Percentiles rank a stretch among this genome's conserved stretches.
Evolutionary conservation across 2,329 filamentous ascomycete genomes (phyloP).

Genomic region (Colletotrichum australisinense): DNA sequence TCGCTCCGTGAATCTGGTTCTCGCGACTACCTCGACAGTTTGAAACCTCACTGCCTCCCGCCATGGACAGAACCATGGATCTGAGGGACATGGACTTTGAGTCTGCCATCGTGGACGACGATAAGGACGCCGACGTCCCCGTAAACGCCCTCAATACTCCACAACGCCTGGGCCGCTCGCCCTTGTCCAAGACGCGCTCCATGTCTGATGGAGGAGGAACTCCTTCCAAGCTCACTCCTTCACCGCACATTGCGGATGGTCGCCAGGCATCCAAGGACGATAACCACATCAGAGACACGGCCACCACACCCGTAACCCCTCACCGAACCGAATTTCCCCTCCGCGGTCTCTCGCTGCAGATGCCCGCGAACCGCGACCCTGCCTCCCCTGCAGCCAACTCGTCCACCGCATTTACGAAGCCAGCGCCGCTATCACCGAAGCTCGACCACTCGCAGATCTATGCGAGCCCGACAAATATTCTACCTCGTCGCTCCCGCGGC

Average conservation of each 20-base stretch:
- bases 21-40: slow-evolving; percentile 5
- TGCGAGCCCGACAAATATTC: slow-evolving; percentile 86
- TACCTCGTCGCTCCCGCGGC: slow-evolving; percentile 89
- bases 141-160: slow-evolving; percentile 18
- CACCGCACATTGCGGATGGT: slow-evolving; percentile 66
- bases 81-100: slow-evolving; percentile 42
- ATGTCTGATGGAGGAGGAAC: slow-evolving; percentile 73
- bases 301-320: slow-evolving; percentile 73
- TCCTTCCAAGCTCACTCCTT: slow-evolving; percentile 67
- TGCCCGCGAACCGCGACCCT: slow-evolving; percentile 66
- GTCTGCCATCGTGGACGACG: slow-evolving; percentile 48
- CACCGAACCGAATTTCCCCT: slow-evolving; percentile 72
- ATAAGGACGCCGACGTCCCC: slow-evolving; percentile 27
- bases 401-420: slow-evolving; percentile 55
- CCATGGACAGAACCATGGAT: slow-evolving; percentile 30
- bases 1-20: slow-evolving; percentile 4
- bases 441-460: slow-evolving; percentile 87
- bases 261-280: slow-evolving; percentile 75
- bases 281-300: slow-evolving; percentile 60
- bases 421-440: slow-evolving; percentile 84
- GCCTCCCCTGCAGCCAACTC: slow-evolving; percentile 46
- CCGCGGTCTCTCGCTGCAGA: slow-evolving; percentile 76
- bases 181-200: slow-evolving; percentile 68
- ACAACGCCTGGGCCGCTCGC: slow-evolving; percentile 46
- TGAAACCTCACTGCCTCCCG: not conserved